Percentiles rank a stretch among this genome's conserved stretches.
Conservation (phyloP, 805 yeast species). For the Pichia insulana region DNA sequence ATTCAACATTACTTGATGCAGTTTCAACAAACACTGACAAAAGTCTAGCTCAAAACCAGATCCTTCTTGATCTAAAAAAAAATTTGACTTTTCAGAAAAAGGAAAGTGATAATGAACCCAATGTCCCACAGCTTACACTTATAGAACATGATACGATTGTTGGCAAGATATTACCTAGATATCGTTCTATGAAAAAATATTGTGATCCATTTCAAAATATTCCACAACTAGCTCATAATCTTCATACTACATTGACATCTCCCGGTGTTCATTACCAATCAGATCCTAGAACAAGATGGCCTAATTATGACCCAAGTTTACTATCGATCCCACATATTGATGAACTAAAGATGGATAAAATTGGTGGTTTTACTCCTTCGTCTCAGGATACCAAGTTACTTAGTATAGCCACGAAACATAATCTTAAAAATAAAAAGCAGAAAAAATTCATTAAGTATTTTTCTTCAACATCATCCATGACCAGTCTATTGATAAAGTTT, state of each 20-base stretch:
- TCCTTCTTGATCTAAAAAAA: conserved; percentile 1
- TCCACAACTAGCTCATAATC: conserved; percentile 55
- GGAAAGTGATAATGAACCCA: neutral
- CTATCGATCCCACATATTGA: conserved; percentile 51
- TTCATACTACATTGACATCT: conserved; percentile 65
- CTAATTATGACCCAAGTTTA: conserved; percentile 57
- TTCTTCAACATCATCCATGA: conserved; percentile 87
- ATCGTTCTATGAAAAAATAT: conserved; percentile 15
- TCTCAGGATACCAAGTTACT: conserved; percentile 52
- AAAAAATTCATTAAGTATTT: conserved; percentile 33
- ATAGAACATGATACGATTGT: neutral
- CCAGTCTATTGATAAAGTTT: conserved; percentile 62
- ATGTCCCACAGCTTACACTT: conserved; percentile 1
- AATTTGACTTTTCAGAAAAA: neutral
- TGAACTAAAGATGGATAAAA: conserved; percentile 54
- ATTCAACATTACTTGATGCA: too few species aligned
- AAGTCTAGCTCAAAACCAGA: conserved; percentile 1
- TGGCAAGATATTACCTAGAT: conserved; percentile 7
- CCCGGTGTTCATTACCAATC: conserved; percentile 74
- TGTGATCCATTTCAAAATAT: conserved; percentile 19
- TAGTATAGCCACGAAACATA: conserved; percentile 31
- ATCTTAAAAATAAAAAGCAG: neutral
- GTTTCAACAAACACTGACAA: too few species aligned
- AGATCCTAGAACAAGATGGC: conserved; percentile 70
- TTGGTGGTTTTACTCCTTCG: conserved; percentile 53